Evolutionary conservation across 2,329 filamentous ascomycete species (phyloP), one percentile per base, ranked within the genome.

Genomic region (Hypoxylon rubiginosum): DNA sequence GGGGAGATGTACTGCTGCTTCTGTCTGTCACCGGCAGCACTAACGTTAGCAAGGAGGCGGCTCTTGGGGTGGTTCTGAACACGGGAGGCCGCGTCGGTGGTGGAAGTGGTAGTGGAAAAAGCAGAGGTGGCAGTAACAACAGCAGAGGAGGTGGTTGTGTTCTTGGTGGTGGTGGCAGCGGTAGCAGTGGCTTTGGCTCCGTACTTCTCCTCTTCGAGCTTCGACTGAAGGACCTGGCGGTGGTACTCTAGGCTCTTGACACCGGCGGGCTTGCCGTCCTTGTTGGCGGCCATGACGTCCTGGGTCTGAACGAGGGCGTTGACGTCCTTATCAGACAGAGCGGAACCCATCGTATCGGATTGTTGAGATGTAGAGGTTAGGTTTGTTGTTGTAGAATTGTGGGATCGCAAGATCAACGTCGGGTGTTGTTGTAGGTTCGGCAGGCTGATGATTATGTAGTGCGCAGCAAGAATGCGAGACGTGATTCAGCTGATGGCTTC

Each of bases 181-280:
- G 36, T 49, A 34, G 49, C 30, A 2, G 21, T 36, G 24, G 57
- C 45, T 30, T 64, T 66, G 67, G 53, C 41, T 39, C 62, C 71
- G 71, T 83, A 92, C 91, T 87, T 82, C 70, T 87, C 85, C 74
- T 88, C 82, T 61, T 90, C 85, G 79, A 93, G 88, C 83, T 91
- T 92, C 77, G 86, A 88, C 77, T 92, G 87, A 64, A 94, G 83
- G 60, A 92, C 84, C 81, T 93, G 90, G 68, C 91, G 91, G 77
- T 94, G 91, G 77, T 92, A 92, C 76, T 93, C 91, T 84, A 94
- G 88, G 82, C 84, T 89, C 85, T 75, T 72, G 77, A 85, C 83
- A 73, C 68, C 73, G 63, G 77, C 72, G 56, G 70, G 62, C 58
- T 70, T 73, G 60, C 67, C 69, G 48, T 70, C 46, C 46, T 49